Evolutionary conservation across 345 rosid genomes (phyloP), one percentile per base, ranked within the genome.

Genomic region (Citrus unshiu): DNA sequence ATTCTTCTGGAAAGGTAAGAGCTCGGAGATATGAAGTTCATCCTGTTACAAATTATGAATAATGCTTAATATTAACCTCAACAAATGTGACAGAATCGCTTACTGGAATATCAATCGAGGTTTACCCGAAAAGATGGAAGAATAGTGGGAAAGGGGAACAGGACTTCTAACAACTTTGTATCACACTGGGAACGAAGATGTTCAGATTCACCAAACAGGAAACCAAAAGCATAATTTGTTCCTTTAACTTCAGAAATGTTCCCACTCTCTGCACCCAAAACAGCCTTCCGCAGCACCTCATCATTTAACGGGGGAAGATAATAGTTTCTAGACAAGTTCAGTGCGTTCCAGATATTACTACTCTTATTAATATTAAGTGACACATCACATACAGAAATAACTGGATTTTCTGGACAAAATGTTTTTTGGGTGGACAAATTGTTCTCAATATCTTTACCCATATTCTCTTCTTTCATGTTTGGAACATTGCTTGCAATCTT

Each of bases 141-240:
- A 78, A 94, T 63, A 59, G 98, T 94, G 60, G 98, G 99, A 82
- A 91, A 93, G 67, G 97, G 98, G 85, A 97, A 94, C 85, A 93
- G 81, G n/a, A 71, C 79, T 92, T 94, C 93, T 72, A 97, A 77
- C 76, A 90, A 70, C 79, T 86, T 84, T 57, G 78, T 72, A 46
- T 90, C 97, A 83, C 84, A 81, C 80, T 89, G 89, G 59, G 91
- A 86, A 83, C 85, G 89, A 84, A 77, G 85, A 85, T 87, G 79
- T 77, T 91, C 90, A 84, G 88, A 82, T 80, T 81, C 82, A 80
- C 89, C 88, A 88, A 86, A 92, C 72, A 84, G 95, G 88, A 92
- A 94, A 78, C 97, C 97, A 81, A 88, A 87, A 66, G 85, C 82
- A 86, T 89, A 90, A 89, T 92, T 82, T 80, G 93, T 97, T 82